A percentile compares a stretch with the other conserved stretches of the same genome.
These are phyloP conservation scores for Ophiostoma montium DNA, from an alignment of 2,329 filamentous ascomycete genomes.

Conservation along the genomic window DNA sequence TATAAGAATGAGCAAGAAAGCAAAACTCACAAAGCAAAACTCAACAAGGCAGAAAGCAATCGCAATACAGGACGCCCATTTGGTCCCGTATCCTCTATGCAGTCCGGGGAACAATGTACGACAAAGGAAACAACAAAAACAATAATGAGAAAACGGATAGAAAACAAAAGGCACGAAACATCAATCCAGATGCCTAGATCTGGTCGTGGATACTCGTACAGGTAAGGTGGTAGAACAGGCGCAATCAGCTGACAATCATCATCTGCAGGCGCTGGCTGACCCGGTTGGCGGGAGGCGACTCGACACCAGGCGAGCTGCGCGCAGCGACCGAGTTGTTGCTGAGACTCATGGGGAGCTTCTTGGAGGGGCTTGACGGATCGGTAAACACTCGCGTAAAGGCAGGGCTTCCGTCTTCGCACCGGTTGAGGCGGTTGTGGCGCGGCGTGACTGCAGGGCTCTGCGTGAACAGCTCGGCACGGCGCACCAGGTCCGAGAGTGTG, in stretches of 20 bases:
- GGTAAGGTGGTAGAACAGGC: neutral
- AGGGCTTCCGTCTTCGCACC: slow-evolving; percentile 42
- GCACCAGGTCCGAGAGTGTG: slow-evolving; percentile 43
- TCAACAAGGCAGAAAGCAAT: neutral
- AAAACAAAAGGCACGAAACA: neutral
- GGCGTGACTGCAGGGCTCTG: slow-evolving; percentile 40
- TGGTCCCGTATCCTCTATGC: slow-evolving; percentile 8
- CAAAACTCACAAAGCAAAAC: neutral
- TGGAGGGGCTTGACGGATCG: slow-evolving; percentile 43
- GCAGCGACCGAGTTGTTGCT: slow-evolving; percentile 39
- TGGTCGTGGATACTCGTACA: slow-evolving; percentile 2
- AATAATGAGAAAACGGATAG: neutral
- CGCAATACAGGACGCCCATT: slow-evolving; percentile 5
- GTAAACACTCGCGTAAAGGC: slow-evolving; percentile 54
- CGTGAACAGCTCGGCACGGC: slow-evolving; percentile 42
- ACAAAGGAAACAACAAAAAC: slow-evolving; percentile 5
- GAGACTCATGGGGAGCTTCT: slow-evolving; percentile 35
- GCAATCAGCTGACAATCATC: slow-evolving; percentile 44
- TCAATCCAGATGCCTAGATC: neutral
- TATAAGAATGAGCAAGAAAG: neutral
- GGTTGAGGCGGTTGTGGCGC: slow-evolving; percentile 26
- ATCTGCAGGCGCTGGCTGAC: slow-evolving; percentile 44
- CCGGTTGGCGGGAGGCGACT: slow-evolving; percentile 36
- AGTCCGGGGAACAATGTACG: slow-evolving; percentile 6
- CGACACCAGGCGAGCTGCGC: slow-evolving; percentile 28